Percentiles rank a stretch among this genome's conserved stretches.
These are phyloP conservation scores for Simplicillium aogashimaense DNA, from an alignment of 2,329 filamentous ascomycete species.

Conservation along the genomic window DNA sequence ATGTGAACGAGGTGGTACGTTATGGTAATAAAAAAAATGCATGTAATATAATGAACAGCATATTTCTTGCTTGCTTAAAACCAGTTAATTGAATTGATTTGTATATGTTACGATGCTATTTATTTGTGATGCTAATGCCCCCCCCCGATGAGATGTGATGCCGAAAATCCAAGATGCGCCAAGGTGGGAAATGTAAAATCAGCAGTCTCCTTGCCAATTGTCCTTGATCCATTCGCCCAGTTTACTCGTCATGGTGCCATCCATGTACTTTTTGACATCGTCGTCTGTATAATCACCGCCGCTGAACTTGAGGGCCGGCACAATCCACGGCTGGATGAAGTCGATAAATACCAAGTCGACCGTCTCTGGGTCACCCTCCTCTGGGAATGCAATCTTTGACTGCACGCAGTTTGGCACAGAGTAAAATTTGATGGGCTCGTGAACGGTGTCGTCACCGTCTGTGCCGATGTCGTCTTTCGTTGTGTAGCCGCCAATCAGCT, in stretches of 20 bases:
- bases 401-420: constrained; percentile 77
- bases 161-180: neutral
- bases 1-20: neutral
- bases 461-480: constrained; percentile 74
- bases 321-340: constrained; percentile 76
- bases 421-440: constrained; percentile 66
- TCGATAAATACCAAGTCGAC: constrained; percentile 90
- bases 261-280: constrained; percentile 41
- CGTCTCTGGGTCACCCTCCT: constrained; percentile 47
- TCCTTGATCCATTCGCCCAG: constrained; percentile 47
- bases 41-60: neutral
- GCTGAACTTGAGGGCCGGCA: constrained; percentile 59
- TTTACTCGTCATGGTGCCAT: constrained; percentile 45
- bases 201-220: constrained; percentile 46
- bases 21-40: neutral
- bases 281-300: constrained; percentile 38
- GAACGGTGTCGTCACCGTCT: constrained; percentile 86
- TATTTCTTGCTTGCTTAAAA: neutral
- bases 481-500: constrained; percentile 64
- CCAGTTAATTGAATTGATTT: neutral
- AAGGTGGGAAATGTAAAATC: neutral
- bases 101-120: neutral
- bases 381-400: constrained; percentile 52
- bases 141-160: no score
- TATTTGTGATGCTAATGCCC: neutral